Evolutionary conservation across 2,329 filamentous ascomycete species (phyloP).

Genomic region (Nigrospora sphaerica): DNA sequence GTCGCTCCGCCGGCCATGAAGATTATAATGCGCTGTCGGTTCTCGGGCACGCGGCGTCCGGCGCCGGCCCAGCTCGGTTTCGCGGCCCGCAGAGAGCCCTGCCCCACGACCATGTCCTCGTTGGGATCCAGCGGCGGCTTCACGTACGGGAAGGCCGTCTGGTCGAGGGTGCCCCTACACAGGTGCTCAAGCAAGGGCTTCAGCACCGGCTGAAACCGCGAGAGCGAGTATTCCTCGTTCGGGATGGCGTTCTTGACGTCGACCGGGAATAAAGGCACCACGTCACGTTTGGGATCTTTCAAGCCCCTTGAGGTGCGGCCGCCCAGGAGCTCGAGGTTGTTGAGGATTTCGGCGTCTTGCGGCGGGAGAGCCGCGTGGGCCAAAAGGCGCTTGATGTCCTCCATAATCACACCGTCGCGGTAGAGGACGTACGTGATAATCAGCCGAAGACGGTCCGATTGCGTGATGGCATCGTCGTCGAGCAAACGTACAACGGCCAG

Average conservation of each 20-base stretch:
- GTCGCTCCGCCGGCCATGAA: constrained; percentile 96
- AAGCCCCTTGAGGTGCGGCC: constrained; percentile 61
- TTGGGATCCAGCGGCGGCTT: constrained; percentile 61
- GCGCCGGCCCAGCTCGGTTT: constrained; percentile 94
- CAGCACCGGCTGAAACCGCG: constrained; percentile 74
- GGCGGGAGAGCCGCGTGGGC: constrained; percentile 74
- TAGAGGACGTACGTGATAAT: constrained; percentile 82
- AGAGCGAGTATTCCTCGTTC: constrained; percentile 76
- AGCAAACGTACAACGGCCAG: constrained; percentile 82
- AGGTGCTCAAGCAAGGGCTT: constrained; percentile 78
- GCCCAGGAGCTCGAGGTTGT: constrained; percentile 77
- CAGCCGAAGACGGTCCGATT: constrained; percentile 73
- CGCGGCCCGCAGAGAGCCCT: constrained; percentile 78
- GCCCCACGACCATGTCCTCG: constrained; percentile 49
- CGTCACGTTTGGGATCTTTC: constrained; percentile 66
- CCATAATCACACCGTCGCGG: constrained; percentile 73
- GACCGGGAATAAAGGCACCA: constrained; percentile 63
- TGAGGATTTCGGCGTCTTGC: constrained; percentile 64
- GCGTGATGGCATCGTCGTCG: constrained; percentile 70
- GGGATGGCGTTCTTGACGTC: constrained; percentile 49
- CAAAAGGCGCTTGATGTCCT: constrained; percentile 79
- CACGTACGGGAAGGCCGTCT: constrained; percentile 62
- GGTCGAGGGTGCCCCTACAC: constrained; percentile 60
- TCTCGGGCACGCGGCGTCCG: constrained; percentile 67
- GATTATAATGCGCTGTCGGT: constrained; percentile 82